Conservation (phyloP, 2,329 filamentous ascomycete genomes). For the Neobulgaria alba region DNA sequence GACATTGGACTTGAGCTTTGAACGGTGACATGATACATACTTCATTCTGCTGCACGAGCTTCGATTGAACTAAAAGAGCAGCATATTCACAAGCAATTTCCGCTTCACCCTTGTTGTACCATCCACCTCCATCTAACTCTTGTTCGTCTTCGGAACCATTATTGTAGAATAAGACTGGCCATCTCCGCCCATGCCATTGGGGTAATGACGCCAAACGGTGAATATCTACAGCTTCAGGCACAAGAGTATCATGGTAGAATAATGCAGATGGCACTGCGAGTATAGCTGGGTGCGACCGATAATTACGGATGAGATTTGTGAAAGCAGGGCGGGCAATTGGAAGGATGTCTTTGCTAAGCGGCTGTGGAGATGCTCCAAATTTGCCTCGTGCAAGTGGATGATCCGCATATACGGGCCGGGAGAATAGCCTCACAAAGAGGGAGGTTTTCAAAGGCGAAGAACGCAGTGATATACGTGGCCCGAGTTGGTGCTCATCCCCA, state of each 20-base stretch:
- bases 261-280: slow-evolving; percentile 16
- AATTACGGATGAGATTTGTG: slow-evolving; percentile 17
- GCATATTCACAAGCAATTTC: slow-evolving; percentile 12
- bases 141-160: slow-evolving; percentile 12
- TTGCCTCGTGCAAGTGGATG: slow-evolving; percentile 13
- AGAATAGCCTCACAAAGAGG: slow-evolving; percentile 13
- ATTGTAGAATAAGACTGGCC: slow-evolving; percentile 15
- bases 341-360: slow-evolving; percentile 11
- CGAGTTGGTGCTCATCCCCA: slow-evolving; percentile 15
- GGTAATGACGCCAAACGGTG: slow-evolving; percentile 10
- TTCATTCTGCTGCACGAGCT: slow-evolving; percentile 10
- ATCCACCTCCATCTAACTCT: slow-evolving; percentile 13
- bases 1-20: slow-evolving; percentile 14
- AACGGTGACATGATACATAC: slow-evolving; percentile 18
- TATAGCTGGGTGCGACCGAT: slow-evolving; percentile 18
- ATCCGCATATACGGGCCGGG: slow-evolving; percentile 11
- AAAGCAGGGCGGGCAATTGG: slow-evolving; percentile 15
- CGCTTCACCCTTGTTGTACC: slow-evolving; percentile 14
- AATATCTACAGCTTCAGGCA: slow-evolving; percentile 11
- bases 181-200: slow-evolving; percentile 11
- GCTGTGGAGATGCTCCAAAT: slow-evolving; percentile 7
- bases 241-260: slow-evolving; percentile 15
- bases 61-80: slow-evolving; percentile 5
- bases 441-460: slow-evolving; percentile 13
- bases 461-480: slow-evolving; percentile 12